Base-by-base conservation (phyloP, 2,329 filamentous ascomycete genomes). In the Fusarium lyarnte region DNA sequence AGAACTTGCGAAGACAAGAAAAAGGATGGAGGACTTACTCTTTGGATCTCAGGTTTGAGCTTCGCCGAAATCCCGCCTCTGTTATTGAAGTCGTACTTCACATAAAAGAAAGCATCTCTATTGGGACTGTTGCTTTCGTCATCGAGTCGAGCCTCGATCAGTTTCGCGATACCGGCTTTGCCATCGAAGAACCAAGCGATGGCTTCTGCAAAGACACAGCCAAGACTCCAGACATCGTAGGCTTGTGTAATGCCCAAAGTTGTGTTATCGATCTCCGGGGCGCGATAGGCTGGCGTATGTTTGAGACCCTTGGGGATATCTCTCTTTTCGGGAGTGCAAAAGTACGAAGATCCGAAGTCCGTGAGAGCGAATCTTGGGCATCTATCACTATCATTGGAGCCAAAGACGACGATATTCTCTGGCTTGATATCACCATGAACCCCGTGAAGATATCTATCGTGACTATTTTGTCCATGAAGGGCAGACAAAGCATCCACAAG, bases 261-360 rank as follows among this genome's bases (percentile, higher is more conserved):
- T 1, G 8, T 27, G 1, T 10, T 31, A 1, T 58, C 35, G 3
- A 41, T 2, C 1, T 62, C 59, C 1, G 59, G 59, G 1, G 59
- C 41, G 1, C 59, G 33, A 2, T 58, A 62, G 5, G 11, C 59
- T 4, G 59, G 59, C 0, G 59, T 62, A 3, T 33, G 19, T 9
- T 58, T 47, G 8, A 46, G 21, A 4, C 27, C 11, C 6, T 9
- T 17, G 0, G 29, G 9, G 2, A 13, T 4, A 1, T 17, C 5
- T 5, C 3, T 10, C 3, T 36, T 8, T 1, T 23, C 35, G 0
- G 21, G 19, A 0, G 19, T 7, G 1, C 4, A 2, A 6, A 39
- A 33, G 10, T 9, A 27, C 2, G 51, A 45, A 1, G 41, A 45
- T 6, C 58, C 58, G 3, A 62, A 62, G 12, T 62, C 58, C 3